Conservation (phyloP, 331 rosid species). For the Saraca asoca region DNA sequence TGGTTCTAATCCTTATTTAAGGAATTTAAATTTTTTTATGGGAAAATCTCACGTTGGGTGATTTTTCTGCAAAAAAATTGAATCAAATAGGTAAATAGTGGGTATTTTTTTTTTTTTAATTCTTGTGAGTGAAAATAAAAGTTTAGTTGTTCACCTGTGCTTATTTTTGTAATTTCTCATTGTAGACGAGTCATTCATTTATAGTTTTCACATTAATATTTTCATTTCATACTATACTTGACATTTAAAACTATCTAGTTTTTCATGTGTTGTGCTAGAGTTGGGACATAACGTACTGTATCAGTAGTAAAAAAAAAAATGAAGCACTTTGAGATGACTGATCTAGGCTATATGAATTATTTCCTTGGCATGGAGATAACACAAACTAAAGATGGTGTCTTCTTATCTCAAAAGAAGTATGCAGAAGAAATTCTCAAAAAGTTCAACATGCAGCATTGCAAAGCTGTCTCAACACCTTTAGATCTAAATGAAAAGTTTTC, state of each 20-base stretch:
- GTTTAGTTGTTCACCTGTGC: not conserved
- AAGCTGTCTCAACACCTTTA: too few relatives aligned
- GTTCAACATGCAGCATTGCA: not conserved
- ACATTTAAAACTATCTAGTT: constrained; percentile 29
- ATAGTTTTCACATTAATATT: too few relatives aligned
- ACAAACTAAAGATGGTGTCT: not conserved
- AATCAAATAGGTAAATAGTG: constrained; percentile 31
- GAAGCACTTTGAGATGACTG: too few relatives aligned
- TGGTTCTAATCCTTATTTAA: constrained; percentile 20
- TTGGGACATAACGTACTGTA: too few relatives aligned
- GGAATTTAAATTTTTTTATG: constrained; percentile 27
- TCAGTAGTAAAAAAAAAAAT: too few relatives aligned
- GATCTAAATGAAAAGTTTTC: not conserved
- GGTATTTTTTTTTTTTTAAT: not conserved
- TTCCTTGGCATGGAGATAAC: not conserved
- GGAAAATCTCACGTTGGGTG: constrained; percentile 36
- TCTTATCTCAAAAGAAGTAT: not conserved
- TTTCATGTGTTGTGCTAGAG: too few relatives aligned
- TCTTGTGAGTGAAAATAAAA: not conserved
- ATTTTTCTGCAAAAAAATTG: constrained; percentile 31
- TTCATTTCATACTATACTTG: constrained; percentile 34
- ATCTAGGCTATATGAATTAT: too few relatives aligned
- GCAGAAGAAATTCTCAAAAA: not conserved
- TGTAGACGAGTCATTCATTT: too few relatives aligned
- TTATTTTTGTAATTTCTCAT: not conserved